phyloP scores from a whole-genome alignment of 2,329 filamentous ascomycete species.

The Fusarium buxicola region DNA sequence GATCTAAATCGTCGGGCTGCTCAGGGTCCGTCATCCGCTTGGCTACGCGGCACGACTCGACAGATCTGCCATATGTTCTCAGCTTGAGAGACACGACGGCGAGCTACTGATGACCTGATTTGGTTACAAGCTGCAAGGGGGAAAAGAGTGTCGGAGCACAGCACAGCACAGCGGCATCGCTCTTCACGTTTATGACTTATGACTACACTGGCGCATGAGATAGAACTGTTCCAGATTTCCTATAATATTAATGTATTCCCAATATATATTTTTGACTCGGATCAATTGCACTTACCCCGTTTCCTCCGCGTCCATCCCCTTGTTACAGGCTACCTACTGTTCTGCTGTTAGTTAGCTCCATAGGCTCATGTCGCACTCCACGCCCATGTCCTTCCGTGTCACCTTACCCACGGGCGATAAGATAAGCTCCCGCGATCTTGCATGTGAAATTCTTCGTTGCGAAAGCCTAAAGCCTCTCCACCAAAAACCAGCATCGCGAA shows the following conservation, averaged over 20 bases:
- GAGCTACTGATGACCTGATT: constrained; percentile 36
- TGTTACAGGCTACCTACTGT: no score
- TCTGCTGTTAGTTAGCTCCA: no score
- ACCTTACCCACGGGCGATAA: constrained; percentile 32
- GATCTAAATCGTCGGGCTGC: constrained; percentile 52
- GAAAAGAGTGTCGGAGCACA: constrained; percentile 1
- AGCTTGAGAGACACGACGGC: constrained; percentile 49
- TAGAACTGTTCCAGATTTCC: constrained; percentile 27
- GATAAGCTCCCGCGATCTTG: constrained; percentile 31
- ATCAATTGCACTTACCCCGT: background rate
- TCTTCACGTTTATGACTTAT: constrained; percentile 39
- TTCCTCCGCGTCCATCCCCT: no score
- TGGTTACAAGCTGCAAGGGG: background rate
- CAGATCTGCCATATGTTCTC: constrained; percentile 53
- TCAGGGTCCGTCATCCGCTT: constrained; percentile 62
- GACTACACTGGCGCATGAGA: constrained; percentile 15
- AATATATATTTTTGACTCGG: constrained; percentile 13
- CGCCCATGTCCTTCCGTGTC: background rate
- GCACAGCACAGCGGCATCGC: constrained; percentile 9
- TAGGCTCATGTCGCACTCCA: background rate
- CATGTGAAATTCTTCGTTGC: constrained; percentile 44
- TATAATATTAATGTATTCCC: constrained; percentile 40
- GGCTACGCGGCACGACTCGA: constrained; percentile 52
- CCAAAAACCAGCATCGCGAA: constrained; percentile 29
- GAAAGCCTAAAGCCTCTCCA: constrained; percentile 24